phyloP scores from a whole-genome alignment of 345 rosid genomes.

The Euclidium syriacum region DNA sequence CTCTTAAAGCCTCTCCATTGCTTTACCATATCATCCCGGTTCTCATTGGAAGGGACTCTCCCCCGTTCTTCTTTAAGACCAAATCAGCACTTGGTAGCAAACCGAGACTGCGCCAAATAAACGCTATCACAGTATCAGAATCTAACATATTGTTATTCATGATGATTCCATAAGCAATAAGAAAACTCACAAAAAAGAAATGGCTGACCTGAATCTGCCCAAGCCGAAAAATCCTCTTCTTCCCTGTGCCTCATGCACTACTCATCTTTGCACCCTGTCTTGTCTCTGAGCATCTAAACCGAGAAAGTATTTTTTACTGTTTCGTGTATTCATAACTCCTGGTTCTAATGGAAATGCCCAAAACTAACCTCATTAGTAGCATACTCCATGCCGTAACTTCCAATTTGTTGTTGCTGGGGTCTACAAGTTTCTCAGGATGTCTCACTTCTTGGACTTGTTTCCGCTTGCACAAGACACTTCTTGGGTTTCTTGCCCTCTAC shows the following conservation, averaged over 20 bases:
- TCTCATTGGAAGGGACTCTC: too few species aligned
- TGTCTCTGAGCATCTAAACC: neutral
- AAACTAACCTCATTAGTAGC: neutral
- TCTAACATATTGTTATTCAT: too few species aligned
- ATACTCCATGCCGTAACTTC: too few species aligned
- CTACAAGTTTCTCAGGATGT: constrained; percentile 30
- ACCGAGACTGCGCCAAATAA: neutral
- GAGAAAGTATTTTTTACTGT: neutral
- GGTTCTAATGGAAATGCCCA: neutral
- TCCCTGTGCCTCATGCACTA: constrained; percentile 12
- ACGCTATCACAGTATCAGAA: neutral
- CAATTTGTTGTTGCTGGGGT: constrained; percentile 3
- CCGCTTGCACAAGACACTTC: constrained; percentile 41
- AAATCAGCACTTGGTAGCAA: neutral
- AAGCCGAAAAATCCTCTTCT: too few species aligned
- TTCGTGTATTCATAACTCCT: neutral
- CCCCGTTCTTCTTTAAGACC: too few species aligned
- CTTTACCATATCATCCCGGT: too few species aligned
- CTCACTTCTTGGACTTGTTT: constrained; percentile 28
- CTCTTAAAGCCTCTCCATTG: too few species aligned
- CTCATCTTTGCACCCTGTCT: constrained; percentile 13
- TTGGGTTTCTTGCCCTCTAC: constrained; percentile 56
- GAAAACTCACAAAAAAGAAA: neutral
- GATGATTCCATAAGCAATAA: neutral
- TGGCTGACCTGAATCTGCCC: too few species aligned